Evolutionary conservation across 2,329 filamentous ascomycete species (phyloP), one percentile per base, ranked within the genome.

Genomic region (Penicillium freii): DNA sequence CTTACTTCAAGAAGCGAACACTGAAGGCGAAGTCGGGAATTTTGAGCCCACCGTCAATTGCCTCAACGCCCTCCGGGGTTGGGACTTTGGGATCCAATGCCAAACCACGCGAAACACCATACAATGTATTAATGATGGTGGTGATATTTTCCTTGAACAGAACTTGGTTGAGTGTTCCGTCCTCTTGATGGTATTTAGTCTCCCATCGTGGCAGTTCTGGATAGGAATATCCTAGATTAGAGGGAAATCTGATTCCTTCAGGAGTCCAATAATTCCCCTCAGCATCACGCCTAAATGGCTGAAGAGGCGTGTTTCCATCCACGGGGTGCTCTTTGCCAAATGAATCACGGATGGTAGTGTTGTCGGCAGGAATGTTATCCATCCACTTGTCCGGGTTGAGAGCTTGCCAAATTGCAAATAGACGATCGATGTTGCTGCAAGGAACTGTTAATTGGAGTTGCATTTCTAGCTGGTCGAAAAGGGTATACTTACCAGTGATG

Each of bases 401-500:
- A 23, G 45, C 56, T 51, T 62, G 60, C 57, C 57, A 60, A n/a
- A 62, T 54, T 4, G 60, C 59, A 7, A 54, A 55, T 9, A 63
- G 53, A 10, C 61, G 61, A 23, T 63, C 61, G 23, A 62, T 60
- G n/a, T 63, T 63, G 38, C 57, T 60, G 27, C 9, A 21, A 25
- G 19, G 4, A 21, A 21, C 8, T 21, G 9, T 5, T 7, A 19
- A 10, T 45, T 5, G 25, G 19, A 15, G 3, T 17, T 23, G 9
- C 10, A 2, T 13, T 9, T 13, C 5, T 19, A 25, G 9, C 2
- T 25, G 11, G 31, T 4, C 9, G 5, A 39, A 25, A 8, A n/a
- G 29, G n/a, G 13, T 34, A 11, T n/a, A 27, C 60, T 58, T 63
- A 78, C 76, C 72, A 68, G 66, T 93, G 90, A 66, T 92, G 89